Evolutionary conservation across 2,329 filamentous ascomycete genomes (phyloP), one percentile per base, ranked within the genome.

Genomic region (Fusarium metavorans): DNA sequence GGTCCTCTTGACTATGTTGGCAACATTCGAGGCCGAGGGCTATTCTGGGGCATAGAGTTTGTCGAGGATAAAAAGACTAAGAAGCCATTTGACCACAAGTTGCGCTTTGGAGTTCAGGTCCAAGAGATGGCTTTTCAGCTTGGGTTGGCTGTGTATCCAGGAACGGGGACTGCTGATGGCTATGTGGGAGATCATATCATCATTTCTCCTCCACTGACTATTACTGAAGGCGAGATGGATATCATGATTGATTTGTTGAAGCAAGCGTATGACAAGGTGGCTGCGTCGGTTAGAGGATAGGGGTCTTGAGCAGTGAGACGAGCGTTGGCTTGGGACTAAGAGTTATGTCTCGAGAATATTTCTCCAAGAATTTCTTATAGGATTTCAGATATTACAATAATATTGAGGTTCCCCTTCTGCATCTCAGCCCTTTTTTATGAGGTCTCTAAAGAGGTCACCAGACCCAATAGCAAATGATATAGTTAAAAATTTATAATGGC

Each of bases 121-220:
- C 78, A 81, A 18, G 74, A 81, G 34, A 71, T 67, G 10, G 81
- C 81, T 0, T 81, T 83, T 25, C 66, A 77, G 13, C 45, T 78
- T 16, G 79, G 81, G 1, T 76, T 88, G n/a, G 81, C 82, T 9
- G 78, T 94, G 4, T 94, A 94, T 78, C 90, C 90, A 2, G 92
- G 91, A 0, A 83, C 84, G 1, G 92, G 92, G 2, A 90, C 90
- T 0, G 88, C 85, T 0, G 91, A 87, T 74, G 87, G 93, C 52
- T 85, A 88, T 3, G 78, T 78, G 2, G 92, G 93, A 6, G 93
- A 95, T 78, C 92, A 94, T 80, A 84, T 94, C 34, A 86, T 95
- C 30, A 77, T 95, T 13, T 89, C 92, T 1, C 93, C 93, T 6
- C 87, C 93, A 1, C 94, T 91, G 81, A 94, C 89, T 52, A 85